Conservation (phyloP, 352 stramenopile species). For the Phytopythium delawarense region DNA sequence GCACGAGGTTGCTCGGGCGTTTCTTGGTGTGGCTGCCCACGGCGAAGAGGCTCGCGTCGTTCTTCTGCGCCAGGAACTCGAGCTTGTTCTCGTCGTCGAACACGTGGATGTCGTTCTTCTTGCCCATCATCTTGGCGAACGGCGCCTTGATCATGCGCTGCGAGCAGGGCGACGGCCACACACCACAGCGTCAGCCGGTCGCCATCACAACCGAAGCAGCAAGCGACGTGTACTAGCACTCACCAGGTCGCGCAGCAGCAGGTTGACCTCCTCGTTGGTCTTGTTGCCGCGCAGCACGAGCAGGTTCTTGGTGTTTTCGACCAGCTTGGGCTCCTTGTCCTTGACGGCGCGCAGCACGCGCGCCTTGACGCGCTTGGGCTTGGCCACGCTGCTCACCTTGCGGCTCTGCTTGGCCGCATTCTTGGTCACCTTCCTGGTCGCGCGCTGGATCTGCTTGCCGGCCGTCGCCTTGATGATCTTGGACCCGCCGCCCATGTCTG, state of each 20-base stretch:
- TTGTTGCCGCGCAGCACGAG: slow-evolving; percentile 89
- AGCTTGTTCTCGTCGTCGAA: slow-evolving; percentile 93
- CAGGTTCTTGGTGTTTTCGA: slow-evolving; percentile 90
- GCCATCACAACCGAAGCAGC: neutral
- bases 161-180: neutral
- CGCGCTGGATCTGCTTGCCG: slow-evolving; percentile 61
- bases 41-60: slow-evolving; percentile 96
- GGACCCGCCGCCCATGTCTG: slow-evolving; percentile 50
- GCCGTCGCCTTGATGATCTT: slow-evolving; percentile 70
- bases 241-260: slow-evolving; percentile 79
- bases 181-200: neutral
- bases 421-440: slow-evolving; percentile 65
- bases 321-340: slow-evolving; percentile 88
- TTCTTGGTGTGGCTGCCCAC: slow-evolving; percentile 99
- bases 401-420: slow-evolving; percentile 62
- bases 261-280: slow-evolving; percentile 80
- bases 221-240: too few species aligned
- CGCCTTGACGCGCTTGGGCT: slow-evolving; percentile 80
- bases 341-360: slow-evolving; percentile 81
- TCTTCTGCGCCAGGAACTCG: slow-evolving; percentile 96
- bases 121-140: slow-evolving; percentile 85
- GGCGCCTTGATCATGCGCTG: slow-evolving; percentile 87
- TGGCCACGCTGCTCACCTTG: slow-evolving; percentile 63
- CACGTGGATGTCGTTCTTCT: slow-evolving; percentile 93
- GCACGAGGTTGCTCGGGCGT: slow-evolving; percentile 96